Evolutionary conservation across 192 early-diverging fungal species (phyloP), one percentile per base, ranked within the genome.

Genomic region (Backusella macrospora): DNA sequence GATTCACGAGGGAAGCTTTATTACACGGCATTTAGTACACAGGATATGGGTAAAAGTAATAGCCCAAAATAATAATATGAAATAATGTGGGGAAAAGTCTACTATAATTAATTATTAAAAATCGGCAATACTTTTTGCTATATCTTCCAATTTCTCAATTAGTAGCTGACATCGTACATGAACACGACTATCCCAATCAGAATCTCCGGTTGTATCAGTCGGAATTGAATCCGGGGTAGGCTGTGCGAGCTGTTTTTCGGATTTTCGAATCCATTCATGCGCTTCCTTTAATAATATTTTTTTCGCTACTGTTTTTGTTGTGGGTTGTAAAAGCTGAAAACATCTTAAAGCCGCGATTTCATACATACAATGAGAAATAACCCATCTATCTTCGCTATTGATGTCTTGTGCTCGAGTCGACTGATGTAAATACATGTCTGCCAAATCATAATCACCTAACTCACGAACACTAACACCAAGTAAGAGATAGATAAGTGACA

Each of bases 121-220:
- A 12, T 55, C 52, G 52, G 52, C 8, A 55, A 55, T 55, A 55
- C 52, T 55, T 55, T 69, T 45, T 23, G 40, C 67, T 26, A 66
- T 66, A 23, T 66, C 65, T 15, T 75, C 74, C 14, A 80, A 15
- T 23, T 71, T 64, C 62, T 80, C 78, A 15, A 73, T 26, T 34
- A 80, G 62, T 43, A 80, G 44, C 38, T 76, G 78, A 40, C 78
- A 80, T 43, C 78, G 70, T 12, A 80, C 72, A 49, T 80, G 74
- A 29, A 80, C 40, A 37, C 67, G 37, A 29, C 65, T 72, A 18
- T 80, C 78, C 65, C 70, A 75, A 43, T 80, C 73, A 39, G 63
- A 62, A 72, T 76, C 72, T 4, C 65, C 78, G 34, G 21, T 18
- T 6, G 68, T 44, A 12, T 62, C 47, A 4, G 73, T 46, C 39